Base-by-base conservation (phyloP, 2,329 filamentous ascomycete genomes). In the Cladosporium sp. region DNA sequence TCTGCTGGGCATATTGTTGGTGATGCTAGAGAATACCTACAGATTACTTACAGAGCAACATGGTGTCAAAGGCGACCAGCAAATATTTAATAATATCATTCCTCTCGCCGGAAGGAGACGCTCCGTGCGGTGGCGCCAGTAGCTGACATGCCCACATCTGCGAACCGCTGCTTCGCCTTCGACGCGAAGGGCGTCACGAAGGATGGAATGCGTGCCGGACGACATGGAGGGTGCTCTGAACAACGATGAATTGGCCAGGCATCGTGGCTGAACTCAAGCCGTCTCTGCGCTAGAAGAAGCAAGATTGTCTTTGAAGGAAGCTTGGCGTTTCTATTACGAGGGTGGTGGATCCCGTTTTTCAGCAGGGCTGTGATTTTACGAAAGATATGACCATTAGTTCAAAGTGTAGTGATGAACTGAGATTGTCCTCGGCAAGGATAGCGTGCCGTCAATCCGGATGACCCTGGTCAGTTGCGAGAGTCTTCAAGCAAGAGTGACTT, bases 1-100 rank as follows among this genome's bases (percentile, higher is more conserved):
- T 54, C 62, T 55, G 43, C 43, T 56, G 24, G 62, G 60, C 62
- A 64, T 64, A 3, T 29, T 42, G 41, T 19, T 6, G 12, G n/a
- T n/a, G n/a, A n/a, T n/a, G n/a, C n/a, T n/a, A n/a, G n/a, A n/a
- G n/a, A n/a, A n/a, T 36, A 8, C 32, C 12, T 36, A n/a, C 30
- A 4, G 5, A n/a, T 7, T n/a, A 36, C 2, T 7, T n/a, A 15
- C 13, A 36, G 7, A 17, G n/a, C 32, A 36, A 36, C 13, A 36
- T 11, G 7, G 32, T n/a, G 15, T 6, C 13, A 36, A 7, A 15
- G 15, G n/a, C 32, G 15, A 36, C 15, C 13, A 7, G 30, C 12
- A 32, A n/a, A 36, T 17, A 36, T 4, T 8, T n/a, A 36, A n/a
- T n/a, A 30, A 13, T 11, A 29, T 11, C n/a, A 30, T 11, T 45